Evolutionary conservation across 2,329 filamentous ascomycete species (phyloP).

Genomic region (Chaetomiaceae sp.): DNA sequence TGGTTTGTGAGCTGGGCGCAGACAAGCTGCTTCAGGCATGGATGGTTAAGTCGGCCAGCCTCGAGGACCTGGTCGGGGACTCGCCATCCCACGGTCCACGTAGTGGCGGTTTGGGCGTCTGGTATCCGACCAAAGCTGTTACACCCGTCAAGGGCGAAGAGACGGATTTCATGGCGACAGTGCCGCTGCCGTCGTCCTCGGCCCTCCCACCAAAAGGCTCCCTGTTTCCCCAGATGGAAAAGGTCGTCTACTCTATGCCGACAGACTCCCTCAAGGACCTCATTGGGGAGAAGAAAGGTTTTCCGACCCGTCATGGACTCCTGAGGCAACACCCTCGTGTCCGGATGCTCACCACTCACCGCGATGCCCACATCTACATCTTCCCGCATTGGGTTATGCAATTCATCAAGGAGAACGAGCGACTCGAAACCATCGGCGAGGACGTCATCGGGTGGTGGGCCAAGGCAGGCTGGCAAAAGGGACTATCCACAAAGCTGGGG

Average conservation of each 20-base stretch:
- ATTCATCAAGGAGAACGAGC: constrained; percentile 73
- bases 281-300: constrained; percentile 66
- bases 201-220: constrained; percentile 60
- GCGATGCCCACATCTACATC: constrained; percentile 92
- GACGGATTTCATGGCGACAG: constrained; percentile 83
- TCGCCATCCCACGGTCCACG: constrained; percentile 35
- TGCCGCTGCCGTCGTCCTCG: constrained; percentile 56
- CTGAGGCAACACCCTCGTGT: constrained; percentile 70
- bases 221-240: constrained; percentile 64
- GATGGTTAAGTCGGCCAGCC: constrained; percentile 77
- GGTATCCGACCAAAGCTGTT: constrained; percentile 79
- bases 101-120: constrained; percentile 81
- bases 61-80: constrained; percentile 57
- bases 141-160: constrained; percentile 82
- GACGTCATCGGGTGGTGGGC: constrained; percentile 95
- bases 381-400: constrained; percentile 89
- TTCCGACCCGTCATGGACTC: constrained; percentile 72
- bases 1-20: constrained; percentile 84
- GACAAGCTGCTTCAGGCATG: constrained; percentile 82
- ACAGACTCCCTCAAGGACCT: constrained; percentile 86
- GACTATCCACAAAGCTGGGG: constrained; percentile 72
- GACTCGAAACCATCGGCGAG: constrained; percentile 82
- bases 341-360: constrained; percentile 75
- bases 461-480: constrained; percentile 85
- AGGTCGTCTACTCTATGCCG: constrained; percentile 79